Base-by-base conservation (phyloP, 129 eudicot genomes). In the Tanacetum coccineum region DNA sequence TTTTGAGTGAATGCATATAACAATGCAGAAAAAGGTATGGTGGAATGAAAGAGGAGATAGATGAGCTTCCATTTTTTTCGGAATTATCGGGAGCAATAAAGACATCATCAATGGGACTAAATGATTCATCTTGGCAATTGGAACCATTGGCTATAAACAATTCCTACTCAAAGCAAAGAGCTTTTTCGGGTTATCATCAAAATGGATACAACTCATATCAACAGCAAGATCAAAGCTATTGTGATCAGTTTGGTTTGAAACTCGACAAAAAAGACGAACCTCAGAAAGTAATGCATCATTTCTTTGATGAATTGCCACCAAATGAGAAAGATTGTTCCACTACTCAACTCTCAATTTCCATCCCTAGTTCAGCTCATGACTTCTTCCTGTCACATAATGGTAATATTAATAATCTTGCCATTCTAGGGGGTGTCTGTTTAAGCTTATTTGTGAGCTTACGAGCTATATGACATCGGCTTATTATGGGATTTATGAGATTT, bases 271-370 rank as follows among this genome's bases (percentile, higher is more conserved):
- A 82, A 62, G 78, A 81, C 55, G 80, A 82, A 32, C 87, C 89
- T 36, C 87, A 87, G 87, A 87, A 87, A 74, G 90, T 87, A 1
- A 91, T 88, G 92, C 96, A 91, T 54, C 96, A 87, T 82, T 91
- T 91, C 80, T 81, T 87, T 76, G 96, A 87, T 78, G 96, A 91
- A 72, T 82, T 91, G 92, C 87, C 87, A 46, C 87, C 73, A 57
- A 74, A 74, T 51, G 73, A 78, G 76, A 68, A 73, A 58, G 87
- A 79, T 66, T 83, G 79, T 57, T 79, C 87, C 61, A 79, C 74
- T 20, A 88, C 94, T 22, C 90, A 85, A 50, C 98, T 91, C 64
- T 91, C 97, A 4, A 91, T 91, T 8, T 87, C 97, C 58, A 82
- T 83, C 52, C 93, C 97, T 20, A 84, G 11, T 64, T 73, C 92